phyloP scores from a whole-genome alignment of 768 basidiomycete species.

The Tricholoma bakamatsutake region DNA sequence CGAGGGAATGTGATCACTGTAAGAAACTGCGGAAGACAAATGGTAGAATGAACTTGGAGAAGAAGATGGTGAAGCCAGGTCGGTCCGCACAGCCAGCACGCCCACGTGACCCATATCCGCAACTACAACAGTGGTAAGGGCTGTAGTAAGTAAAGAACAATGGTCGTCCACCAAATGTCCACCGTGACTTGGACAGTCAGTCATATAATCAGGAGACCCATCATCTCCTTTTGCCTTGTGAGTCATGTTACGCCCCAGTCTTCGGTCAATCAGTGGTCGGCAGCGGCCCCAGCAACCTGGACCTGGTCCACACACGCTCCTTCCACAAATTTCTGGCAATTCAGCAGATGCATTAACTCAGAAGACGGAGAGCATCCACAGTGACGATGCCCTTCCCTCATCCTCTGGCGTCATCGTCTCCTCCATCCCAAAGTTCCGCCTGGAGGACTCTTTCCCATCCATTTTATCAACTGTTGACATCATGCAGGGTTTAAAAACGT shows the following conservation, averaged over 20 bases:
- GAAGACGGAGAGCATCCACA: conserved; percentile 20
- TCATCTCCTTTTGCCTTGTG: too few relatives aligned
- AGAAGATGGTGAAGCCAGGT: background rate
- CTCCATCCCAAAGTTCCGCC: conserved; percentile 18
- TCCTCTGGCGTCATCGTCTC: conserved; percentile 11
- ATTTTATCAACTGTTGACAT: conserved; percentile 24
- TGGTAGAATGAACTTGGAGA: too few relatives aligned
- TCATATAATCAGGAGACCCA: too few relatives aligned
- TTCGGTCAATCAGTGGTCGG: conserved; percentile 8
- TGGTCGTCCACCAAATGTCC: background rate
- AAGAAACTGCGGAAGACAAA: background rate
- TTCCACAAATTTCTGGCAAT: background rate
- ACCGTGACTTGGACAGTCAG: background rate
- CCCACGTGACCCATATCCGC: too few relatives aligned
- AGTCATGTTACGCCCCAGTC: conserved; percentile 8
- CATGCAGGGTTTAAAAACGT: conserved; percentile 19
- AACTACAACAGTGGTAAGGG: too few relatives aligned
- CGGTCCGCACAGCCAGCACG: background rate
- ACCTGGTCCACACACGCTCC: background rate
- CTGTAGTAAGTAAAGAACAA: too few relatives aligned
- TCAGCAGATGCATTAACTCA: background rate
- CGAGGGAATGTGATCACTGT: background rate
- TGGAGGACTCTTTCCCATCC: conserved; percentile 31
- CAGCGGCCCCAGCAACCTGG: background rate
- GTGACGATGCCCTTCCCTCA: conserved; percentile 20